These are phyloP conservation scores for Coemansia sp. DNA, from an alignment of 192 early-diverging fungal genomes.

Conservation along the genomic window DNA sequence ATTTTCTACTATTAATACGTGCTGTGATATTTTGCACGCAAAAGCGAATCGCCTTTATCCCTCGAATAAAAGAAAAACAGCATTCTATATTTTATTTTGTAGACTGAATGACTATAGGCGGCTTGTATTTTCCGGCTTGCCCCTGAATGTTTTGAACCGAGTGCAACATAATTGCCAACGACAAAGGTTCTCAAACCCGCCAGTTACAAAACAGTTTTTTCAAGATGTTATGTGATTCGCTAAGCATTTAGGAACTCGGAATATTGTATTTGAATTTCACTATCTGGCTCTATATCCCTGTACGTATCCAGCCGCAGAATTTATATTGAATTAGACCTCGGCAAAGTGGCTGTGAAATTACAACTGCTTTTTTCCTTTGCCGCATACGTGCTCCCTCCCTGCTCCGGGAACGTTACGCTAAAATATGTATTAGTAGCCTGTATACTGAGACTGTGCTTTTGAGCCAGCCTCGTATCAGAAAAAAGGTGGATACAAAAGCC, in stretches of 20 bases:
- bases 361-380: constrained; percentile 5
- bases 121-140: not conserved
- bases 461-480: constrained; percentile 1
- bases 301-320: not conserved
- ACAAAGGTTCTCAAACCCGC: not conserved
- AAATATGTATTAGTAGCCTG: not conserved
- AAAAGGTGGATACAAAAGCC: constrained; percentile 3
- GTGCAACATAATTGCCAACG: not conserved
- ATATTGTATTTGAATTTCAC: not conserved
- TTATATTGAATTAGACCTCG: not conserved
- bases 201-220: not conserved
- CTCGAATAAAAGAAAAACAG: not conserved
- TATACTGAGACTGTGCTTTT: not conserved
- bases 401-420: not conserved
- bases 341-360: not conserved
- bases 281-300: not conserved
- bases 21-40: constrained; percentile 7
- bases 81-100: not conserved
- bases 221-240: not conserved
- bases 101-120: not conserved
- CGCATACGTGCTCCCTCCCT: constrained; percentile 3
- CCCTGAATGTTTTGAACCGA: not conserved
- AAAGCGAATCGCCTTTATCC: not conserved
- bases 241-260: not conserved
- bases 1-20: not conserved